Percentiles rank a stretch among this genome's conserved stretches.
Evolutionary conservation across 495 filamentous ascomycete genomes (phyloP).

Genomic region (Beverwykella pulmonaria): DNA sequence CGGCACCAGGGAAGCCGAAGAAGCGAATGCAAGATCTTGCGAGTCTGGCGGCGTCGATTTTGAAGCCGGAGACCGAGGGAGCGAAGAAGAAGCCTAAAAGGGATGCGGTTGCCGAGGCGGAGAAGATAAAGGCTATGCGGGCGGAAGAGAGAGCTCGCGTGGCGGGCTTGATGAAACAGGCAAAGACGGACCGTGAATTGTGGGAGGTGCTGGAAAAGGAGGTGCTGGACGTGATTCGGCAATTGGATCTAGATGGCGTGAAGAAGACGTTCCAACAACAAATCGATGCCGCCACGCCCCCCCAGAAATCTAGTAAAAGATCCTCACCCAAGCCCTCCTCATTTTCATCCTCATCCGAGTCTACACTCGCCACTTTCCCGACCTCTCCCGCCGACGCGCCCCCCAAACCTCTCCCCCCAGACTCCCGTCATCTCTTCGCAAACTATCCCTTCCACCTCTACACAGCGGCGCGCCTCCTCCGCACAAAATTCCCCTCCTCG

Average conservation of each 20-base stretch:
- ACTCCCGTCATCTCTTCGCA: conserved; percentile 59
- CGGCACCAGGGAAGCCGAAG: not conserved
- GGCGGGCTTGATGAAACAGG: conserved; percentile 52
- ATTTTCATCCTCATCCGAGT: not conserved
- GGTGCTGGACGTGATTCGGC: conserved; percentile 49
- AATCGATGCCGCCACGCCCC: conserved; percentile 28
- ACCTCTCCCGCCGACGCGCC: conserved; percentile 24
- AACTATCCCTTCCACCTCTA: conserved; percentile 70
- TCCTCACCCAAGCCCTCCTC: conserved; percentile 31
- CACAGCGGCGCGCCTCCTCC: conserved; percentile 64
- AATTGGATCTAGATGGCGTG: conserved; percentile 36
- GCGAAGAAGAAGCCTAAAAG: not conserved
- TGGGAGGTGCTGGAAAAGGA: conserved; percentile 72
- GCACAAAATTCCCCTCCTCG: conserved; percentile 62
- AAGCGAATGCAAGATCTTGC: conserved; percentile 3
- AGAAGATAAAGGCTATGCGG: conserved; percentile 1
- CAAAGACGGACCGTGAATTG: conserved; percentile 65
- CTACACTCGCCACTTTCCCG: not conserved
- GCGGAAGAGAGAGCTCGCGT: conserved; percentile 43
- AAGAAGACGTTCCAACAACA: conserved; percentile 22
- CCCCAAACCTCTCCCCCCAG: not conserved
- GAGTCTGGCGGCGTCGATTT: conserved; percentile 12
- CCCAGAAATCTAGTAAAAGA: not conserved
- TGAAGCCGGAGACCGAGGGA: conserved; percentile 1
- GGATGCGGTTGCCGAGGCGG: not conserved